Evolutionary conservation across 2,329 filamentous ascomycete species (phyloP), one percentile per base, ranked within the genome.

Genomic region (Seiridium cupressi): DNA sequence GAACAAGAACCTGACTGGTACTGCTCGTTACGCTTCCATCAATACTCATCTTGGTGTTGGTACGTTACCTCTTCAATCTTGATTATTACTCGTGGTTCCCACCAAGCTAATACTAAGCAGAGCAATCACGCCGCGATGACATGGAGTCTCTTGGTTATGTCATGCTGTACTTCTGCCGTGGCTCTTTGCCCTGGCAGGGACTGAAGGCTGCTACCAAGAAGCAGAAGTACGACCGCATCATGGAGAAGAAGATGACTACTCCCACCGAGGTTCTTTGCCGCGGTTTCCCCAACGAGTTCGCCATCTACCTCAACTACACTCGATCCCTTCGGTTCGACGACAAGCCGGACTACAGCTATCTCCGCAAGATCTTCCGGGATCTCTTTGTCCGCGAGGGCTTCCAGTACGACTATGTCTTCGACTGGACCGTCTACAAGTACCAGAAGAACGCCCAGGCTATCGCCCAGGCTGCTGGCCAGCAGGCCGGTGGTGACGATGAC

Each of bases 191-290:
- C 63, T 99, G 95, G 95, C 95, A 99, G 83, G 95, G 95, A 60
- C 85, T 97, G 59, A 97, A 97, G 87, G 94, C 94, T 81, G 94
- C 94, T 69, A 97, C 93, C 68, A 97, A 97, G 89, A 97, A 97
- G 89, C 94, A 98, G 83, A 99, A 99, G 84, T 98, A 99, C 76
- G 95, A 99, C 81, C 89, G 94, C 66, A 99, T 99, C 81, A 98
- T 98, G 94, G 95, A 99, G 86, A 99, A 99, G 89, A 99, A 99
- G 92, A 98, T 98, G 95, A 99, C 95, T 11, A 99, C 95, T 3
- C 93, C 95, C 7, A 98, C 94, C 69, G 94, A 99, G 80, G 93
- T 97, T 54, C 91, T 99, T 55, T 99, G 95, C 89, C 93, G 94
- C 77, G 95, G 95, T 68, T 98, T 99, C 84, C 95, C 95, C 70